Conservation (phyloP, 495 filamentous ascomycete species). For the Xylaria telfairii region DNA sequence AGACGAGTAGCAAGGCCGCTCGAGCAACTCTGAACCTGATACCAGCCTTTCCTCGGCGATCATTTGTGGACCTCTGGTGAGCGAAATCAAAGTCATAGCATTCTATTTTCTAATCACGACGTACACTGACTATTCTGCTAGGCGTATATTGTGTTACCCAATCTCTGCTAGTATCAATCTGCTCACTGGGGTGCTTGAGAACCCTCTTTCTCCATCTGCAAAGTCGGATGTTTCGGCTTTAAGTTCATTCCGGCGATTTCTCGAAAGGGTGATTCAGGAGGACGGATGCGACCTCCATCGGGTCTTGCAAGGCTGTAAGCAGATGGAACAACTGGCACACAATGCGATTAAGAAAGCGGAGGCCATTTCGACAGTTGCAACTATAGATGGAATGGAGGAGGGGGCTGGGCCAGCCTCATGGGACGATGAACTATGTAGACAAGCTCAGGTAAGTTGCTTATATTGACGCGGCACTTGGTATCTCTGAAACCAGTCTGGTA, state of each 20-base stretch:
- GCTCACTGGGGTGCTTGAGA: not conserved
- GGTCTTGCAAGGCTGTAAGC: not conserved
- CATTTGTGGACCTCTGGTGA: constrained; percentile 17
- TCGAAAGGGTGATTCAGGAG: not conserved
- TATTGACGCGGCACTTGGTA: not conserved
- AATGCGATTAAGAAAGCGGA: constrained; percentile 5
- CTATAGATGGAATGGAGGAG: not conserved
- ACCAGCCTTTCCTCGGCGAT: not conserved
- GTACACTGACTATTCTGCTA: not conserved
- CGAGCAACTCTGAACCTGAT: constrained; percentile 8
- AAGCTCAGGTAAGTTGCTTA: not conserved
- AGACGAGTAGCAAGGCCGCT: constrained; percentile 10
- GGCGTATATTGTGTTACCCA: constrained; percentile 16
- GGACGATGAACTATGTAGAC: not conserved
- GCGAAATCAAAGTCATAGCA: not conserved
- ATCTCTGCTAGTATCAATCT: constrained; percentile 8
- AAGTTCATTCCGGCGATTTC: constrained; percentile 4
- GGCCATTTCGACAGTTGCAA: not conserved
- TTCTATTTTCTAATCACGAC: not conserved
- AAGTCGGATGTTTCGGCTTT: constrained; percentile 7
- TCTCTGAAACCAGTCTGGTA: not conserved
- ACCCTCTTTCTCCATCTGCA: constrained; percentile 4
- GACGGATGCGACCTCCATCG: not conserved
- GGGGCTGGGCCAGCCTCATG: not conserved
- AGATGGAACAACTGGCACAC: constrained; percentile 10